Evolutionary conservation across 371 early-diverging fungal species (phyloP).

Genomic region (Nematocida ausubeli): DNA sequence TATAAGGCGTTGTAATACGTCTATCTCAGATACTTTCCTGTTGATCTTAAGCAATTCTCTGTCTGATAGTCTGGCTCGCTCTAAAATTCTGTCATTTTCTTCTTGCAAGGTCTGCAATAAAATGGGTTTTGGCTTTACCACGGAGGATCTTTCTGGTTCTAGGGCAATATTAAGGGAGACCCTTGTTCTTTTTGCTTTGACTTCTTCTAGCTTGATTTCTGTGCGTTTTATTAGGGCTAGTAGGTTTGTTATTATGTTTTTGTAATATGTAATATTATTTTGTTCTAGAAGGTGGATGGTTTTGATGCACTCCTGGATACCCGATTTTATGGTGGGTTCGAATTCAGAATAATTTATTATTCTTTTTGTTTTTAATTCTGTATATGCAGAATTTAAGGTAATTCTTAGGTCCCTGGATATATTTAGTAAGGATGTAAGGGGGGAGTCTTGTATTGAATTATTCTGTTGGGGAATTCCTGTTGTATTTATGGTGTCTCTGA

Average conservation of each 20-base stretch:
- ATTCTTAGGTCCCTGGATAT: constrained; percentile 25
- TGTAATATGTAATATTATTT: background rate
- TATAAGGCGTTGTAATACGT: constrained; percentile 46
- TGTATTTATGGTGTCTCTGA: background rate
- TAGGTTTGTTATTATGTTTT: background rate
- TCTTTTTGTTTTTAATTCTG: background rate
- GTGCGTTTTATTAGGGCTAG: background rate
- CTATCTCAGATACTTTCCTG: constrained; percentile 46
- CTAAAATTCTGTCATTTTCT: constrained; percentile 48
- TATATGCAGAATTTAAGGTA: background rate
- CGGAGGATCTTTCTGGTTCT: constrained; percentile 49
- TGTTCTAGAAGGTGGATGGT: background rate
- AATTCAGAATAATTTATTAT: constrained; percentile 24
- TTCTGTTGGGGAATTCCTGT: background rate
- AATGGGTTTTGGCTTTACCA: constrained; percentile 1
- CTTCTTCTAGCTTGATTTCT: constrained; percentile 32
- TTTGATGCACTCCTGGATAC: background rate
- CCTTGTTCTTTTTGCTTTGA: background rate
- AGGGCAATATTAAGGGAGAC: constrained; percentile 46
- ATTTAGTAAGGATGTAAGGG: background rate
- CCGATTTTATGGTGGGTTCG: background rate
- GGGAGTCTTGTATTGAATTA: background rate
- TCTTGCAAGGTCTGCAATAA: constrained; percentile 45
- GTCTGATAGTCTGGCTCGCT: constrained; percentile 22
- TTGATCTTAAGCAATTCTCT: constrained; percentile 27